phyloP scores from a whole-genome alignment of 2,329 filamentous ascomycete genomes.

The Fusarium nelsonii region DNA sequence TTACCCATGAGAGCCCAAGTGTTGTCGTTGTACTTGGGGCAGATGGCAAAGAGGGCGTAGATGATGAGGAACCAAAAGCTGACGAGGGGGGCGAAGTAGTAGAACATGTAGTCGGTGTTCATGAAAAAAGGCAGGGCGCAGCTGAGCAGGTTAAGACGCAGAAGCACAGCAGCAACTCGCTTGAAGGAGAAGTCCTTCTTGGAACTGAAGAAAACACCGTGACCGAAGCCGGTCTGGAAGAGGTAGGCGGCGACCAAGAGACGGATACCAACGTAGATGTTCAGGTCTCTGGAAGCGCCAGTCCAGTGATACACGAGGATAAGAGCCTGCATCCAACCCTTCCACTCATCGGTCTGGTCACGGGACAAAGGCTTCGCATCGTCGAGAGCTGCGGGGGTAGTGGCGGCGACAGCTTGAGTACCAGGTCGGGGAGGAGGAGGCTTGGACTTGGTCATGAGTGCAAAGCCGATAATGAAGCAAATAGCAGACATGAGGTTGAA shows the following conservation, averaged over 20 bases:
- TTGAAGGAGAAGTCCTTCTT: constrained; percentile 68
- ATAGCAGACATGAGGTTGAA: constrained; percentile 40
- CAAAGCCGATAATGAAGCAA: constrained; percentile 31
- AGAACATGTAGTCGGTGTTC: constrained; percentile 63
- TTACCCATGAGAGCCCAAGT: constrained; percentile 61
- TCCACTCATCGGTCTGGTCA: constrained; percentile 73
- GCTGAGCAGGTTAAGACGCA: constrained; percentile 69
- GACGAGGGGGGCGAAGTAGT: constrained; percentile 69
- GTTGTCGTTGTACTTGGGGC: constrained; percentile 58
- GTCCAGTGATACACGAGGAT: constrained; percentile 67
- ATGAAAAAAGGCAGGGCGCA: constrained; percentile 67
- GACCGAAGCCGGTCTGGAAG: constrained; percentile 72
- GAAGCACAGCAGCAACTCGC: constrained; percentile 63
- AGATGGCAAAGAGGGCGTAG: constrained; percentile 63
- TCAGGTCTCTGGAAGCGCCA: constrained; percentile 59
- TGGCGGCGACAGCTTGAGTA: neutral
- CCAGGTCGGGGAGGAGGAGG: constrained; percentile 23
- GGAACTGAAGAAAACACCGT: constrained; percentile 68
- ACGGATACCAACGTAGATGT: constrained; percentile 67
- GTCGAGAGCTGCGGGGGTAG: constrained; percentile 28
- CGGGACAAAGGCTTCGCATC: constrained; percentile 52
- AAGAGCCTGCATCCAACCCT: constrained; percentile 72
- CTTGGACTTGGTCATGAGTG: constrained; percentile 40
- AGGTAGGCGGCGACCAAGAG: constrained; percentile 70
- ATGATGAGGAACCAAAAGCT: constrained; percentile 73